These are phyloP conservation scores for Monoraphidium neglectum DNA, from an alignment of 139 green algal species.

Conservation along the genomic window DNA sequence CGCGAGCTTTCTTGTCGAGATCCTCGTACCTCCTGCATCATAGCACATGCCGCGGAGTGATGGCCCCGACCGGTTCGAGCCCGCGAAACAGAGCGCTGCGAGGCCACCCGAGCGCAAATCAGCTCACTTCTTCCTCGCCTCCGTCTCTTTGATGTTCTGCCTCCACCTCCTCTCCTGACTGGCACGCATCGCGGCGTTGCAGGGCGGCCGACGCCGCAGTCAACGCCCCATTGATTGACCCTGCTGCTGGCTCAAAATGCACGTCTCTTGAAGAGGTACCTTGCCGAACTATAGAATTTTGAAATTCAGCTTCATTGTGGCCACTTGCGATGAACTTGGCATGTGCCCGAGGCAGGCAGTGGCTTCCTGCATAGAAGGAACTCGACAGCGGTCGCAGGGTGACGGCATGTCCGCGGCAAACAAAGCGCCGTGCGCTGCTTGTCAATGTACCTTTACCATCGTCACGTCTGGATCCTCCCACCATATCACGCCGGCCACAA, in stretches of 20 bases:
- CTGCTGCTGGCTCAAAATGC: neutral
- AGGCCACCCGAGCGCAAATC: neutral
- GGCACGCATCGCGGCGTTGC: conserved; percentile 4
- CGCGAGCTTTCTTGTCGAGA: conserved; percentile 17
- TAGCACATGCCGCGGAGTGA: neutral
- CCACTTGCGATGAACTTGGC: neutral
- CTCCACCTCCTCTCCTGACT: conserved; percentile 30
- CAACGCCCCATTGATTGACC: no score
- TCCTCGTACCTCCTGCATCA: conserved; percentile 43
- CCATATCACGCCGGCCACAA: neutral
- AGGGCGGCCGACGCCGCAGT: no score
- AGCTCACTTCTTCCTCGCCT: conserved; percentile 18
- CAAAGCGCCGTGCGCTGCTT: neutral
- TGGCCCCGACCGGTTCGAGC: neutral
- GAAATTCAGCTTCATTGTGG: neutral
- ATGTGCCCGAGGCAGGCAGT: neutral
- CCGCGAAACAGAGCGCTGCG: neutral
- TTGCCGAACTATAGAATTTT: neutral
- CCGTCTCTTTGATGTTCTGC: conserved; percentile 21
- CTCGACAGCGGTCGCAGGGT: neutral
- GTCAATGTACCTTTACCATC: neutral
- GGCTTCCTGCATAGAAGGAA: neutral
- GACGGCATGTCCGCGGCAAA: neutral
- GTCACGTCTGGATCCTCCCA: neutral
- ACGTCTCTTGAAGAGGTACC: neutral